Conservation (phyloP, 441 rosid genomes). For the Dalechampia spathulata region DNA sequence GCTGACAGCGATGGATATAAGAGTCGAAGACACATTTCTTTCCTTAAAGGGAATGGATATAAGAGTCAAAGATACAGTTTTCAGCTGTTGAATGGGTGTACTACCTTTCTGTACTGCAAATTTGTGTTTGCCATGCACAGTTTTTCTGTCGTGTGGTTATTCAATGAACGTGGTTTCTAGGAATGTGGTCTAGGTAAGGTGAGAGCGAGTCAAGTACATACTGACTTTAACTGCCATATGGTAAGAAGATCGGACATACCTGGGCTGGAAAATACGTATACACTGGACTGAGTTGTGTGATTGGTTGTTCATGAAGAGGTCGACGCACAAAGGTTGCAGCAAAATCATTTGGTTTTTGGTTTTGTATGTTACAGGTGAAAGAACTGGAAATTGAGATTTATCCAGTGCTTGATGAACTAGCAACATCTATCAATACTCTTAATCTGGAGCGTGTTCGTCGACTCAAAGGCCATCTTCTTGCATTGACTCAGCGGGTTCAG, state of each 20-base stretch:
- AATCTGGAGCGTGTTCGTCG: constrained; percentile 88
- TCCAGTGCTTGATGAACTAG: constrained; percentile 87
- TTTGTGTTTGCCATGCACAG: not conserved
- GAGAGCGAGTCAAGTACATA: not conserved
- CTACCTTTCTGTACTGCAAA: not conserved
- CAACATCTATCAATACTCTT: constrained; percentile 72
- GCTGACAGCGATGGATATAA: too few species aligned
- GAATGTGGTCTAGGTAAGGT: not conserved
- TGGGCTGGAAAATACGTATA: not conserved
- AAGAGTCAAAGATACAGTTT: not conserved
- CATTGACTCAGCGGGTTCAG: constrained; percentile 91
- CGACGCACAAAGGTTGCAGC: not conserved
- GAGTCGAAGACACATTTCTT: too few species aligned
- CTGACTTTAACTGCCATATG: not conserved
- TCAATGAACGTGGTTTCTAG: not conserved
- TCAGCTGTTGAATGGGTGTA: not conserved
- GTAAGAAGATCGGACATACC: too few species aligned
- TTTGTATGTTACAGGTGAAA: constrained; percentile 49
- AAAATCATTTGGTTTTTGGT: not conserved
- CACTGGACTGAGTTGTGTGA: not conserved
- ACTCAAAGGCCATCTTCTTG: constrained; percentile 84
- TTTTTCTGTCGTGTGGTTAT: not conserved
- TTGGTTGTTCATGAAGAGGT: not conserved
- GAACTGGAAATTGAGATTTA: constrained; percentile 85
- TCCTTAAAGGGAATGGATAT: too few species aligned